Evolutionary conservation across 2,329 filamentous ascomycete species (phyloP), one percentile per base, ranked within the genome.

Genomic region (Trichophyton mentagrophytes): DNA sequence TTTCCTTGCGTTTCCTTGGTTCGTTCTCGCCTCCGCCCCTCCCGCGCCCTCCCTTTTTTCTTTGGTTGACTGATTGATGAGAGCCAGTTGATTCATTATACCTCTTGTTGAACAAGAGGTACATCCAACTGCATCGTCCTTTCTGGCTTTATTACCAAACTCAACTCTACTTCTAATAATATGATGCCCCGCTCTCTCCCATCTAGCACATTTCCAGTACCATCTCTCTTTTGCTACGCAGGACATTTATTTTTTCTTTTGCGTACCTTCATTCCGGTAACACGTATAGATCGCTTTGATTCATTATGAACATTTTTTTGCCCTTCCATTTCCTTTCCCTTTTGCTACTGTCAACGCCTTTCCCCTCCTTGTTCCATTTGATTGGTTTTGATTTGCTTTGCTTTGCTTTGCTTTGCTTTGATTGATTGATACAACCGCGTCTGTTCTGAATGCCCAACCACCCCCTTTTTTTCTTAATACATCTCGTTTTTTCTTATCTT

Each of bases 371-470:
- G 36, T 61, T 60, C 47, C 58, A 59, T 62, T 38, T 46, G 27
- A 7, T 30, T 30, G 27, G 1, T n/a, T 27, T 27, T 27, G n/a
- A n/a, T 11, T 15, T 20, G 3, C 13, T 25, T 22, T 44, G 9
- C 1, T 20, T 62, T 22, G 22, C 22, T 42, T 38, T 38, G 33
- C 33, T 38, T 38, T 38, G 33, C 62, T 69, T 71, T 67, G 64
- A 69, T 66, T 74, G 71, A 70, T 74, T 76, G 74, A 76, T 76
- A 76, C 73, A 75, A 76, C 69, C 74, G 74, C 74, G 74, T 76
- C 74, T 76, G 74, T 71, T 68, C 67, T 70, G 67, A 64, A 53
- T 62, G 62, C 68, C 69, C 69, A 67, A 64, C 66, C 67, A 68
- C 65, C 65, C 66, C 58, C 62, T 33, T 30, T 59, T 59, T 47